Percentiles rank a stretch among this genome's conserved stretches.
Evolutionary conservation across 1,139 yeast species (phyloP).

Genomic region (Protomyces gravidus): DNA sequence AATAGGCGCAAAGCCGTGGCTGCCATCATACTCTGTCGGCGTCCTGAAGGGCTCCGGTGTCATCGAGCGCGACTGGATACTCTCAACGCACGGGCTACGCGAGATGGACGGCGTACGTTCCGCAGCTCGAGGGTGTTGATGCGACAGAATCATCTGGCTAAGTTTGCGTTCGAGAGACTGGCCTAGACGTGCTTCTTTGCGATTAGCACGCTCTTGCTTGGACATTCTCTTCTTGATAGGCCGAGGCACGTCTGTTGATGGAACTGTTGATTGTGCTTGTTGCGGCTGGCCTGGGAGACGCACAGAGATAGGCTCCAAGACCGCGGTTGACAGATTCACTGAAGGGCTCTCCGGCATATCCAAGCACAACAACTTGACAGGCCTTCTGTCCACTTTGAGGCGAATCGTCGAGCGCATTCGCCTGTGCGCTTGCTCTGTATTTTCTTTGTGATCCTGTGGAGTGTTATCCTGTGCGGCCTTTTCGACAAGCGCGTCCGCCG

Average conservation of each 20-base stretch:
- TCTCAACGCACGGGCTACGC: neutral
- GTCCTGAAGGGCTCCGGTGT: neutral
- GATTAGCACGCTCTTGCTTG: neutral
- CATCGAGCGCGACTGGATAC: neutral
- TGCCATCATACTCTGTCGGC: neutral
- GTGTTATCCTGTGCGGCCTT: too few relatives aligned
- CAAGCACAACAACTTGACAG: neutral
- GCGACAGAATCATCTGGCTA: neutral
- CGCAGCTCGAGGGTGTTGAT: neutral
- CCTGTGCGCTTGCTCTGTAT: neutral
- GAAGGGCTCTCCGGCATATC: neutral
- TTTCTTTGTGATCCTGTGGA: too few relatives aligned
- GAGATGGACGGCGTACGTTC: neutral
- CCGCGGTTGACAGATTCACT: neutral
- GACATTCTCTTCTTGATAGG: neutral
- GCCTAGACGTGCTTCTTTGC: neutral
- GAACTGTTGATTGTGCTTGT: neutral
- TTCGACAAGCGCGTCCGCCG: too few relatives aligned
- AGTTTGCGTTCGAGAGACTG: neutral
- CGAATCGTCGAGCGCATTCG: neutral
- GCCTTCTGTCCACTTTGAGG: neutral
- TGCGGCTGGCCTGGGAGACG: neutral
- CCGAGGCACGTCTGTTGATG: neutral
- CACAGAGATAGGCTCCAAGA: neutral
- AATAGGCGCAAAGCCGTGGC: neutral